Evolutionary conservation across 139 green algal species (phyloP), one percentile per base, ranked within the genome.

Genomic region (Volvox africanus): DNA sequence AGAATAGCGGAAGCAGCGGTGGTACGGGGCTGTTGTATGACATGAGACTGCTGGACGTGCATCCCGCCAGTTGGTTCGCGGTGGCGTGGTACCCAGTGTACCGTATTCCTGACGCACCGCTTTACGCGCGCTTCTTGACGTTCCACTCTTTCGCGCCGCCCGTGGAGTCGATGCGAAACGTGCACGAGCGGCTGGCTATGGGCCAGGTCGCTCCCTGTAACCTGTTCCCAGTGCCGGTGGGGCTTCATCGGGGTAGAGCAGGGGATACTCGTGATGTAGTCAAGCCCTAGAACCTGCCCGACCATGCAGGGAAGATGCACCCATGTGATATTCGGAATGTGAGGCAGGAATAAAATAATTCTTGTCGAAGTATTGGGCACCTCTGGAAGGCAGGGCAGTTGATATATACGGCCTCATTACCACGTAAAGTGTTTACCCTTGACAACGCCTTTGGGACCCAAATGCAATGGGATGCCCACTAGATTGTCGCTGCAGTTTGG

Each of bases 61-160:
- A 99, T 93, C 97, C 97, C 62, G 95, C 96, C 69, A 97, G 93
- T 33, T 98, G 97, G 96, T 98, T 96, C 88, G 92, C 95, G 28
- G 96, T 98, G 62, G 96, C 96, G 0, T 99, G 97, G 97, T 98
- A 98, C 92, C 97, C 97, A 0, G 93, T 98, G 80, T 98, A 98
- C 91, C 93, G 97, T 88, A 97, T 99, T 78, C 97, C 97, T 0
- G 97, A 99, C 68, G 95, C 97, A 30, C 96, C 97, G 21, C 93
- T 98, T 61, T 94, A 89, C n/a, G 95, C 97, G 36, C 95, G 96
- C 69, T 99, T 99, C 93, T 94, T 99, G 33, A 97, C 96, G 21
- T 99, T 97, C 94, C 96, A 99, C 94, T 95, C 84, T 71, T 95
- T 96, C 78, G 94, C 92, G 28, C 92, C 91, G 13, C 81, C 95